A percentile compares a stretch with the other conserved stretches of the same genome.
phyloP scores from a whole-genome alignment of 176 grass and related monocot species.

The Oryza punctata region DNA sequence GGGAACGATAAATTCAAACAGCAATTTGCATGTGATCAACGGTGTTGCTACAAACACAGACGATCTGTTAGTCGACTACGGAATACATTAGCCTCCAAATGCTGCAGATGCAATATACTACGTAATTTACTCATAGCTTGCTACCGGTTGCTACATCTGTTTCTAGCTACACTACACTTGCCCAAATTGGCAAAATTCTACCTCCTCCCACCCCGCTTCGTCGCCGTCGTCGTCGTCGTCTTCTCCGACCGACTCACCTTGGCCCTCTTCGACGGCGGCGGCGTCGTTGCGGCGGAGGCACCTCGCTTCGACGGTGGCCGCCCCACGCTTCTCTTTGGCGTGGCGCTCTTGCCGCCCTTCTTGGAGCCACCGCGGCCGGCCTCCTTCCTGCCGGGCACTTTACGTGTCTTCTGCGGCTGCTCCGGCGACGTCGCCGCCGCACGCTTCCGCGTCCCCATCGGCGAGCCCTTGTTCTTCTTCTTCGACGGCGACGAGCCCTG shows the following conservation, averaged over 20 bases:
- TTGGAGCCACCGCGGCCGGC: slow-evolving; percentile 48
- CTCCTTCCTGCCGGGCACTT: slow-evolving; percentile 37
- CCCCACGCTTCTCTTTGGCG: slow-evolving; percentile 64
- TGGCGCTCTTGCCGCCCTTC: slow-evolving; percentile 23
- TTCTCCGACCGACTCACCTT: slow-evolving; percentile 57
- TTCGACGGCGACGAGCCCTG: slow-evolving; percentile 36
- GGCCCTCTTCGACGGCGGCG: slow-evolving; percentile 63
- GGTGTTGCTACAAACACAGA: not conserved
- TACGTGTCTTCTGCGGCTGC: slow-evolving; percentile 20
- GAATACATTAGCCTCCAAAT: not conserved
- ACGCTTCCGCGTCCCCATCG: slow-evolving; percentile 43
- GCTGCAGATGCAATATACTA: not conserved
- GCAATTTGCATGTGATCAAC: not conserved
- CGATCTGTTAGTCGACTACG: not conserved
- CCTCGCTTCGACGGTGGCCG: slow-evolving; percentile 75
- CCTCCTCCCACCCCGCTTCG: slow-evolving; percentile 58
- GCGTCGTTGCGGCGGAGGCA: slow-evolving; percentile 25
- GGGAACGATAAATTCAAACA: not conserved
- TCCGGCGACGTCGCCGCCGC: not conserved
- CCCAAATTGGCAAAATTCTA: not conserved
- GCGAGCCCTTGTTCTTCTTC: slow-evolving; percentile 41
- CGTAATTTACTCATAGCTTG: slow-evolving; percentile 29
- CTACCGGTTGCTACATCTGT: not conserved
- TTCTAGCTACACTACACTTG: slow-evolving; percentile 4
- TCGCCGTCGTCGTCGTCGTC: not conserved